These are phyloP conservation scores for Floccularia luteovirens DNA, from an alignment of 768 basidiomycete species.

Conservation along the genomic window DNA sequence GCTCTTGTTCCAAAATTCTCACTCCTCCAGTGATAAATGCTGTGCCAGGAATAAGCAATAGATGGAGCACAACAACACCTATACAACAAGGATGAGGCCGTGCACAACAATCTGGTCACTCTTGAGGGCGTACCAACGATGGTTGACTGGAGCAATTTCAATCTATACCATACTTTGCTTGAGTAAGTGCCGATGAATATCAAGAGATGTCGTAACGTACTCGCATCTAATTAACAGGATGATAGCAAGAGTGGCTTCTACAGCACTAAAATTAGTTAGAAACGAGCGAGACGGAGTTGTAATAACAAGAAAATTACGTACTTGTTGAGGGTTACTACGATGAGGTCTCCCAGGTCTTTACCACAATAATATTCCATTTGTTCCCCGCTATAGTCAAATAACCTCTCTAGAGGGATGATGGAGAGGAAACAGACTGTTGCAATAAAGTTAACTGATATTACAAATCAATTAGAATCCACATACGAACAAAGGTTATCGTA, in stretches of 20 bases:
- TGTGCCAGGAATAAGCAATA: slow-evolving; percentile 63
- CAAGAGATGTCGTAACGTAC: slow-evolving; percentile 25
- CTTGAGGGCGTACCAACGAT: slow-evolving; percentile 41
- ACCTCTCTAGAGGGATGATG: slow-evolving; percentile 56
- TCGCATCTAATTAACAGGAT: slow-evolving; percentile 65
- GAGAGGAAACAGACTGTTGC: slow-evolving; percentile 52
- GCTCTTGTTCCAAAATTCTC: slow-evolving; percentile 56
- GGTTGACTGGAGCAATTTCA: slow-evolving; percentile 61
- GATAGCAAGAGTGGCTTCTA: slow-evolving; percentile 68
- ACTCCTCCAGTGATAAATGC: slow-evolving; percentile 69
- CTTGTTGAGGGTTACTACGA: slow-evolving; percentile 63
- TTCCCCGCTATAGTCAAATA: slow-evolving; percentile 61
- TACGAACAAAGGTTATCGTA: slow-evolving; percentile 37
- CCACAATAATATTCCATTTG: slow-evolving; percentile 52
- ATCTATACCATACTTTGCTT: no score
- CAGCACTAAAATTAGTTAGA: slow-evolving; percentile 30
- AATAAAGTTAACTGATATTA: slow-evolving; percentile 2
- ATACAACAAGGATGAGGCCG: neutral
- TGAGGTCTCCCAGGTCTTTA: slow-evolving; percentile 59
- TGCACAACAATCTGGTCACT: neutral
- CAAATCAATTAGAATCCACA: slow-evolving; percentile 10
- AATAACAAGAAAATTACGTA: slow-evolving; percentile 15
- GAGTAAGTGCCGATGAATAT: neutral
- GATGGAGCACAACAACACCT: slow-evolving; percentile 70
- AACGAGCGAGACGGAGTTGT: slow-evolving; percentile 3